A percentile compares a stretch with the other conserved stretches of the same genome.
Evolutionary conservation across 495 filamentous ascomycete species (phyloP).

Genomic region (Astrocystis sublimbata): DNA sequence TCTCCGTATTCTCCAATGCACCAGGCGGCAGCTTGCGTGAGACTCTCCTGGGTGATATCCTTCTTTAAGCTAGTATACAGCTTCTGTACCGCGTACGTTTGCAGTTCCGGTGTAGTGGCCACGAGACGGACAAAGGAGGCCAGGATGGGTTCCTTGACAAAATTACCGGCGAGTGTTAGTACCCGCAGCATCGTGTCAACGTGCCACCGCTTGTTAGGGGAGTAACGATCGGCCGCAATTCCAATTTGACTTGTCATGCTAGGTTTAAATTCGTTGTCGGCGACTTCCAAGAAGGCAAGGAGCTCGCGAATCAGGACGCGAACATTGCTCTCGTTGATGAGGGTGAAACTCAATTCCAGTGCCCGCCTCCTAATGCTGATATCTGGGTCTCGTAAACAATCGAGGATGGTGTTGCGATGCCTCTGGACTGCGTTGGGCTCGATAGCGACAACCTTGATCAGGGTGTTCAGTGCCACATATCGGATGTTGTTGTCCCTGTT

Average conservation of each 20-base stretch:
- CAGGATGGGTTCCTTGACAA: constrained; percentile 95
- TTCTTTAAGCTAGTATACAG: constrained; percentile 87
- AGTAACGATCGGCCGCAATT: constrained; percentile 91
- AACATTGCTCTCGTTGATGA: constrained; percentile 96
- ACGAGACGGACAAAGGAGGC: constrained; percentile 96
- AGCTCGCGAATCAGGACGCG: constrained; percentile 89
- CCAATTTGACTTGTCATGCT: constrained; percentile 97
- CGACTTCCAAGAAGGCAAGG: constrained; percentile 91
- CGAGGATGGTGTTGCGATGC: constrained; percentile 95
- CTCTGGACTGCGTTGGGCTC: constrained; percentile 97
- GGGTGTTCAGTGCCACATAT: constrained; percentile 94
- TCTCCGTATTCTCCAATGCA: constrained; percentile 98
- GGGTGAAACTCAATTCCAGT: constrained; percentile 93
- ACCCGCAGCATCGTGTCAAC: constrained; percentile 97
- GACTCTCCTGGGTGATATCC: constrained; percentile 94
- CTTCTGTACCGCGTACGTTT: constrained; percentile 96
- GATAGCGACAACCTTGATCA: constrained; percentile 97
- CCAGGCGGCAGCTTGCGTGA: constrained; percentile 94
- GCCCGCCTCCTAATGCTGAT: constrained; percentile 95
- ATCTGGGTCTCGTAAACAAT: constrained; percentile 96
- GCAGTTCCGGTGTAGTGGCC: constrained; percentile 89
- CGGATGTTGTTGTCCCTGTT: constrained; percentile 99
- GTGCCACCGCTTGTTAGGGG: constrained; percentile 97
- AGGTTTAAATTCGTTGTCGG: constrained; percentile 98
- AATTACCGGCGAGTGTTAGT: constrained; percentile 89